Conservation (phyloP, 1,284 basidiomycete species). For the Tilletia setariae region DNA sequence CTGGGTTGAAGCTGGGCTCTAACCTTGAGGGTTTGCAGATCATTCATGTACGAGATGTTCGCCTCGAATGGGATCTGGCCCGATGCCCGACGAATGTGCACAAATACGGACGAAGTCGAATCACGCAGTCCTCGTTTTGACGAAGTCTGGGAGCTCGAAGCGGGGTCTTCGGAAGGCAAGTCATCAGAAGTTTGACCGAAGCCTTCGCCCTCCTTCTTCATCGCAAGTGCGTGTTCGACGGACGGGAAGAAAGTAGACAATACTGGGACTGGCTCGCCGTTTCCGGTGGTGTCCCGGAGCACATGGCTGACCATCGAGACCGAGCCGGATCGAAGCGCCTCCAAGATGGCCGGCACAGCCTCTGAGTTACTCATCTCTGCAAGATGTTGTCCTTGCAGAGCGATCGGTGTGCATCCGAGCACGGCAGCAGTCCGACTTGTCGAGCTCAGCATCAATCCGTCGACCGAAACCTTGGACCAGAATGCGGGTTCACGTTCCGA, state of each 20-base stretch:
- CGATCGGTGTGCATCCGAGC: slow-evolving; percentile 28
- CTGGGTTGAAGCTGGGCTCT: background rate
- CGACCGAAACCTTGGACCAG: slow-evolving; percentile 45
- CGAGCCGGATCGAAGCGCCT: slow-evolving; percentile 33
- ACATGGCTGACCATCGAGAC: slow-evolving; percentile 37
- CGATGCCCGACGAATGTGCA: slow-evolving; percentile 14
- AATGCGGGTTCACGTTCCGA: slow-evolving; percentile 32
- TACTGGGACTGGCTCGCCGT: slow-evolving; percentile 25
- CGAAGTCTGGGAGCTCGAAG: too few species aligned
- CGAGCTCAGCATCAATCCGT: slow-evolving; percentile 40
- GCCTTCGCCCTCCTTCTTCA: background rate
- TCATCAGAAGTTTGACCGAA: background rate
- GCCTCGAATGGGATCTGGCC: background rate
- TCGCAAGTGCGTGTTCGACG: background rate
- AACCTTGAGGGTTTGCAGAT: slow-evolving; percentile 8
- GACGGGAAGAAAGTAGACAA: slow-evolving; percentile 46
- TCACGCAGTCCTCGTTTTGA: background rate
- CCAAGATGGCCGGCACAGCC: slow-evolving; percentile 36
- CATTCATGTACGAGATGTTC: slow-evolving; percentile 6
- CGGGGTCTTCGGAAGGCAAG: too few species aligned
- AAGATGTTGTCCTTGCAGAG: slow-evolving; percentile 38
- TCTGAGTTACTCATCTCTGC: slow-evolving; percentile 38
- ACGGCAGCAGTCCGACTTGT: slow-evolving; percentile 34
- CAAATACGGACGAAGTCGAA: slow-evolving; percentile 13
- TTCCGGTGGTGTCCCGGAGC: slow-evolving; percentile 30